A percentile compares a stretch with the other conserved stretches of the same genome.
These are phyloP conservation scores for Botrytis deweyae DNA, from an alignment of 2,329 filamentous ascomycete species.

Conservation along the genomic window DNA sequence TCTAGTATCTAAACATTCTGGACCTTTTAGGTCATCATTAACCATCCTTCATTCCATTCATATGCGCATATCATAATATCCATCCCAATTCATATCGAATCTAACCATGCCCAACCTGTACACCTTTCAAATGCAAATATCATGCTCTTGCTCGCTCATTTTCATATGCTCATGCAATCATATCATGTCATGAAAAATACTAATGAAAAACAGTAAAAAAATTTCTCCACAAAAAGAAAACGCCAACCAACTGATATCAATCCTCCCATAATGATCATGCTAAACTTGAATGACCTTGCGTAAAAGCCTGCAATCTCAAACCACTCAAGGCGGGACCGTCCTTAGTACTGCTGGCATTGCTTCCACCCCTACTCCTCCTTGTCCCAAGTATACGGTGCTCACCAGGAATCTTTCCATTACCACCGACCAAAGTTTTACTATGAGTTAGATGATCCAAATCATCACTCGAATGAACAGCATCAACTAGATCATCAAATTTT, in stretches of 20 bases:
- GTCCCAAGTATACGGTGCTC: constrained; percentile 20
- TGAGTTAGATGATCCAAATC: constrained; percentile 16
- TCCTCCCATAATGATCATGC: neutral
- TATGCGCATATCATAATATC: constrained; percentile 10
- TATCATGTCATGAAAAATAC: constrained; percentile 3
- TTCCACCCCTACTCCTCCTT: constrained; percentile 25
- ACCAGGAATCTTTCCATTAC: constrained; percentile 20
- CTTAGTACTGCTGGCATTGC: constrained; percentile 26
- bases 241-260: neutral
- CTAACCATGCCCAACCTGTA: constrained; percentile 14
- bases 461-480: constrained; percentile 24
- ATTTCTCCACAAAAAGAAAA: neutral
- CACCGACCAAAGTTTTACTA: constrained; percentile 16
- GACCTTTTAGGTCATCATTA: constrained; percentile 13
- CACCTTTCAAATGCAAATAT: constrained; percentile 11
- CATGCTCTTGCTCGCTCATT: constrained; percentile 3
- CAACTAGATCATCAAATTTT: constrained; percentile 32
- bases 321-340: constrained; percentile 18
- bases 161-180: constrained; percentile 14
- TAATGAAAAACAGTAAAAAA: constrained; percentile 7
- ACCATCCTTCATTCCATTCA: constrained; percentile 8
- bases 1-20: constrained; percentile 11
- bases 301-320: constrained; percentile 14
- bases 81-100: constrained; percentile 11
- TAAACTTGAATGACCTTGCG: constrained; percentile 12